A percentile compares a stretch with the other conserved stretches of the same genome.
Evolutionary conservation across 352 stramenopile genomes (phyloP).

Genomic region (Pythium volutum): DNA sequence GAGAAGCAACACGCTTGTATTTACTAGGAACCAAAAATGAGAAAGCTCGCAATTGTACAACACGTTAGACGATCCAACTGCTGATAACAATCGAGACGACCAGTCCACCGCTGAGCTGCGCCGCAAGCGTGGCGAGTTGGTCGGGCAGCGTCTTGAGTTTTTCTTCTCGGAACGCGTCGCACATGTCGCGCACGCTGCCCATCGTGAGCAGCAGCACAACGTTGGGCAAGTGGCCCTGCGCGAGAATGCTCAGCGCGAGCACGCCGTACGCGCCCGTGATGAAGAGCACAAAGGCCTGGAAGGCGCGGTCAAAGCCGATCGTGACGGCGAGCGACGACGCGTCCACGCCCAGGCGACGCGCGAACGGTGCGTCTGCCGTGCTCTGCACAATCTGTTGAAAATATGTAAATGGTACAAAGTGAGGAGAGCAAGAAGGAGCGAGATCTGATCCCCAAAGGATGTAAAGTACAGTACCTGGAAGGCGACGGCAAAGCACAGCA

Average conservation of each 20-base stretch:
- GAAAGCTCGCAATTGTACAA: background rate
- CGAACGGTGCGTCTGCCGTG: constrained; percentile 69
- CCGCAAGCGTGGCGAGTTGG: constrained; percentile 44
- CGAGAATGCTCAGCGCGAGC: constrained; percentile 43
- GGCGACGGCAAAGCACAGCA: constrained; percentile 56
- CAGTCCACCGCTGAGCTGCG: constrained; percentile 43
- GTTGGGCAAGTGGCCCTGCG: constrained; percentile 64
- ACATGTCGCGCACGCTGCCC: constrained; percentile 57
- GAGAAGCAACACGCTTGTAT: constrained; percentile 4
- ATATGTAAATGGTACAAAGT: background rate
- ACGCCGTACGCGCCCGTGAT: constrained; percentile 57
- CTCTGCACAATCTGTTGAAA: constrained; percentile 51
- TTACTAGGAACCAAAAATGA: background rate
- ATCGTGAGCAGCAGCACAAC: constrained; percentile 60
- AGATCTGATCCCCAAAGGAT: background rate
- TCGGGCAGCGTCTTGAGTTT: constrained; percentile 54
- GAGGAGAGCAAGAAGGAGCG: background rate
- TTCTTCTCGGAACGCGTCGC: constrained; percentile 69
- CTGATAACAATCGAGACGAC: constrained; percentile 56
- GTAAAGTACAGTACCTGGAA: constrained; percentile 32
- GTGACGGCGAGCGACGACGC: constrained; percentile 50
- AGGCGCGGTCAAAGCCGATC: constrained; percentile 58
- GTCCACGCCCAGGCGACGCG: constrained; percentile 43
- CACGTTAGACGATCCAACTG: constrained; percentile 19
- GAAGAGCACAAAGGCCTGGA: constrained; percentile 61